Evolutionary conservation across 306 rosid species (phyloP).

Genomic region (Cucurbita moschata): DNA sequence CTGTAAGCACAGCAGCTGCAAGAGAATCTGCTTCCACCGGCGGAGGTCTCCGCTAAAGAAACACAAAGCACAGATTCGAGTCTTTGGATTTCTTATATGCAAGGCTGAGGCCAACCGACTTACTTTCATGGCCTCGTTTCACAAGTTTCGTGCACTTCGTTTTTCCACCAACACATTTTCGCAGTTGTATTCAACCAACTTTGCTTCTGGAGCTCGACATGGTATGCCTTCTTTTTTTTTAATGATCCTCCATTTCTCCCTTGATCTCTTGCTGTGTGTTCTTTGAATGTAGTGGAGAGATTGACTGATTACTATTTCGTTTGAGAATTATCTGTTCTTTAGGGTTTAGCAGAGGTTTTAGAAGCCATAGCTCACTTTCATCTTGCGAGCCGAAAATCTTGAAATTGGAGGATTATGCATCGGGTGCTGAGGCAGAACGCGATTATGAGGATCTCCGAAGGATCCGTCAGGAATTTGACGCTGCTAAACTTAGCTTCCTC

Average conservation of each 20-base stretch:
- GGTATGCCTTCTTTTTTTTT: constrained; percentile 20
- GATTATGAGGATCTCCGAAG: constrained; percentile 30
- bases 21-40: not conserved
- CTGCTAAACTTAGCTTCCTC: constrained; percentile 47
- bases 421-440: constrained; percentile 2
- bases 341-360: constrained; percentile 37
- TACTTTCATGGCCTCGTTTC: constrained; percentile 45
- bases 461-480: constrained; percentile 51
- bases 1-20: not conserved
- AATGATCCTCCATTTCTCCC: not conserved
- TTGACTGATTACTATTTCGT: not conserved
- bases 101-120: not conserved
- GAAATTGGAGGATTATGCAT: constrained; percentile 10
- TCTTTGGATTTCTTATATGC: constrained; percentile 8
- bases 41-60: not conserved
- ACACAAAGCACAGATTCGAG: not conserved
- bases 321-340: not conserved
- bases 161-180: constrained; percentile 20
- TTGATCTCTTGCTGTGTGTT: not conserved
- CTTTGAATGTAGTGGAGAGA: not conserved
- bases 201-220: constrained; percentile 16
- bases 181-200: constrained; percentile 21
- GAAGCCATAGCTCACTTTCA: constrained; percentile 24
- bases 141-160: constrained; percentile 25
- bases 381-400: constrained; percentile 11